These are phyloP conservation scores for Prasinococcaceae sp. DNA, from an alignment of 139 green algal species.

Conservation along the genomic window DNA sequence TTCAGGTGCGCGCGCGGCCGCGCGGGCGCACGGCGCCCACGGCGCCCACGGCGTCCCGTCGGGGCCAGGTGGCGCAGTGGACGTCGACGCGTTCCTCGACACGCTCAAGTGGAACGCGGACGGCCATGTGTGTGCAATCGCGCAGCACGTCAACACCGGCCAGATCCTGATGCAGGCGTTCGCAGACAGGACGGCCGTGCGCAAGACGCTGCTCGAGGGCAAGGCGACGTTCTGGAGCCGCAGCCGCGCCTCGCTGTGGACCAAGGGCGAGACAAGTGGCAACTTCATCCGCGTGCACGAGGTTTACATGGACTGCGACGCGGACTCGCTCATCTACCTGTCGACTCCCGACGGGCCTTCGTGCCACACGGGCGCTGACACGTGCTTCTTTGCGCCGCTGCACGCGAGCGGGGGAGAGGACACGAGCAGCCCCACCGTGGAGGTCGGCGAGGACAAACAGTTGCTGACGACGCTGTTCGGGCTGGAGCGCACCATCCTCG, in stretches of 20 bases:
- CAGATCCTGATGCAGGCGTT: constrained; percentile 84
- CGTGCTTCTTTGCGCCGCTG: constrained; percentile 69
- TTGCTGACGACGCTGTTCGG: constrained; percentile 54
- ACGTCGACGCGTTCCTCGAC: constrained; percentile 49
- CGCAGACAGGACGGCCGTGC: constrained; percentile 62
- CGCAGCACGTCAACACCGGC: constrained; percentile 87
- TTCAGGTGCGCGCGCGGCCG: too few relatives aligned
- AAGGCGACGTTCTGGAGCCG: constrained; percentile 88
- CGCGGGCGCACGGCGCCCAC: too few relatives aligned
- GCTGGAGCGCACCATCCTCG: constrained; percentile 72
- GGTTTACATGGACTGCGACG: constrained; percentile 77
- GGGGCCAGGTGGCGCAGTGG: too few relatives aligned
- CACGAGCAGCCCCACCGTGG: constrained; percentile 15
- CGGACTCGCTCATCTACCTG: constrained; percentile 89
- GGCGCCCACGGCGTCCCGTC: too few relatives aligned
- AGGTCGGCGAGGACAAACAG: constrained; percentile 27
- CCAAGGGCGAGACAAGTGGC: constrained; percentile 90
- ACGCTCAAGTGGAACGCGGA: constrained; percentile 69
- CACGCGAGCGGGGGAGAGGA: background rate
- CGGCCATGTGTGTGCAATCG: constrained; percentile 81
- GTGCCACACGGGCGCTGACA: constrained; percentile 53
- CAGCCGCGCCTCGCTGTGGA: constrained; percentile 80
- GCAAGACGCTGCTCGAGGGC: constrained; percentile 52
- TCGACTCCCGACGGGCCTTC: constrained; percentile 24
- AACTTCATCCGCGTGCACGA: constrained; percentile 78